Evolutionary conservation across 805 yeast species (phyloP).

Genomic region (Dipodascus geniculatus): DNA sequence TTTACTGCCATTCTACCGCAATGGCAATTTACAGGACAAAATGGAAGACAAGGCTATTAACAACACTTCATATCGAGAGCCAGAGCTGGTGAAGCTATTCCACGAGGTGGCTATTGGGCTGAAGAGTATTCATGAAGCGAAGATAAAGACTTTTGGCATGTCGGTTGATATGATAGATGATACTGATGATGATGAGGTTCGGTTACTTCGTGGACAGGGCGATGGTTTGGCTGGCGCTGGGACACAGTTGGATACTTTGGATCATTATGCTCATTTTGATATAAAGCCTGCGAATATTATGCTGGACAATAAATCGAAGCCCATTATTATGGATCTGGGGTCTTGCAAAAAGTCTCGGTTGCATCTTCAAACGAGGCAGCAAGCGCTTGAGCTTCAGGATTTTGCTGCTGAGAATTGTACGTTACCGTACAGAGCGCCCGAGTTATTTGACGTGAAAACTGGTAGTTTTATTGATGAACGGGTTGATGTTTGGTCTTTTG

Average conservation of each 20-base stretch:
- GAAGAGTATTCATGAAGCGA: constrained; percentile 52
- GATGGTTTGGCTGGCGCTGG: constrained; percentile 9
- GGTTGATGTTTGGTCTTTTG: constrained; percentile 86
- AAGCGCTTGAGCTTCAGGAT: constrained; percentile 69
- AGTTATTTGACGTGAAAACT: constrained; percentile 63
- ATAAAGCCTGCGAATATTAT: constrained; percentile 83
- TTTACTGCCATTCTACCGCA: constrained; percentile 62
- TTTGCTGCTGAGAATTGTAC: constrained; percentile 78
- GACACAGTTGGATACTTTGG: constrained; percentile 43
- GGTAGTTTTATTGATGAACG: constrained; percentile 56
- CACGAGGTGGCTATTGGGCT: constrained; percentile 67
- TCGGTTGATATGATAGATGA: background rate
- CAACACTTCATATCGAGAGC: constrained; percentile 42
- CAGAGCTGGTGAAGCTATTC: constrained; percentile 49
- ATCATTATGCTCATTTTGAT: constrained; percentile 77
- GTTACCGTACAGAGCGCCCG: constrained; percentile 83
- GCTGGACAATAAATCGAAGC: constrained; percentile 61
- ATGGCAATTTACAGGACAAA: constrained; percentile 72
- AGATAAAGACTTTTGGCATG: constrained; percentile 10
- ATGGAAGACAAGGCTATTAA: constrained; percentile 54
- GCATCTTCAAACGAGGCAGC: constrained; percentile 44
- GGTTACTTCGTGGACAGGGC: constrained; percentile 1
- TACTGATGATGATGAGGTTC: constrained; percentile 13
- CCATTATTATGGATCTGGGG: constrained; percentile 78
- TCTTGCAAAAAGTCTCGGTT: constrained; percentile 58